These are phyloP conservation scores for Phalaenopsis hybrid DNA, from an alignment of 116 monocot genomes.

Conservation along the genomic window DNA sequence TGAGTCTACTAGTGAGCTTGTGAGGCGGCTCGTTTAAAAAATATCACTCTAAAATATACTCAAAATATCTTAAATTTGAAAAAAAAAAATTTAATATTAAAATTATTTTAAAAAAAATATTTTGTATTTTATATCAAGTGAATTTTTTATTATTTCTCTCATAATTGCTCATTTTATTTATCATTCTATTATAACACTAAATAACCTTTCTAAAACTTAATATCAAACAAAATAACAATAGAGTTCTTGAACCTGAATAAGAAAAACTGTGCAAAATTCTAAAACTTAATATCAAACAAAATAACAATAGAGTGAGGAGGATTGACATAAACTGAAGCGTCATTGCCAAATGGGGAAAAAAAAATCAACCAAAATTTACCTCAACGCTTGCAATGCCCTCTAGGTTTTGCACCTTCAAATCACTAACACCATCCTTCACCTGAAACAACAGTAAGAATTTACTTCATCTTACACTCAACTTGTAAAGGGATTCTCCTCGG, in stretches of 20 bases:
- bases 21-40: no score
- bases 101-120: no score
- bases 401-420: slow-evolving; percentile 56
- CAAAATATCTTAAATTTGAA: no score
- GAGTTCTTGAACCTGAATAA: not conserved
- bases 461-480: slow-evolving; percentile 1
- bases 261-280: not conserved
- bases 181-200: no score
- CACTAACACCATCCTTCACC: slow-evolving; percentile 54
- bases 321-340: not conserved
- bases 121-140: no score
- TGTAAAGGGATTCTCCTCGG: not conserved
- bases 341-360: not conserved
- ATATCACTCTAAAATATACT: no score
- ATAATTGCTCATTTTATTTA: no score
- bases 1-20: no score
- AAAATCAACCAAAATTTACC: slow-evolving; percentile 29
- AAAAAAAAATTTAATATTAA: no score
- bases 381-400: slow-evolving; percentile 80
- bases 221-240: not conserved
- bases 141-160: no score
- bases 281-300: not conserved
- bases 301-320: not conserved
- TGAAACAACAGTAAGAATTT: slow-evolving; percentile 3
- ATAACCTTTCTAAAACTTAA: no score